A percentile compares a stretch with the other conserved stretches of the same genome.
Evolutionary conservation across 305 asterid species (phyloP).

Genomic region (Stenogyne calaminthoides): DNA sequence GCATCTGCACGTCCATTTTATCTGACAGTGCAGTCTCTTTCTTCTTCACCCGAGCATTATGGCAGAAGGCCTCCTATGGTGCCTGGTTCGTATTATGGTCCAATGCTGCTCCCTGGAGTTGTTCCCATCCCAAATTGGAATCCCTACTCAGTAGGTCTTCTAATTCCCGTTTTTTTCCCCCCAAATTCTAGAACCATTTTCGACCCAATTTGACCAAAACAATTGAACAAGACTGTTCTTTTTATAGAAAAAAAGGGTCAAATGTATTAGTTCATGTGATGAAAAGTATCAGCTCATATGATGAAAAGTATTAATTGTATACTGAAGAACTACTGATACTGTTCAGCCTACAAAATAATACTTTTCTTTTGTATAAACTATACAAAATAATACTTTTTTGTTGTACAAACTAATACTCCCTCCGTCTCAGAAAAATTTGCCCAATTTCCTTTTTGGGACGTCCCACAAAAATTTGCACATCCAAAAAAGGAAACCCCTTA

Average conservation of each 20-base stretch:
- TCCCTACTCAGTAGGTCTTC: slow-evolving; percentile 64
- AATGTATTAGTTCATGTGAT: neutral
- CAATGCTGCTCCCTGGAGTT: too few relatives aligned
- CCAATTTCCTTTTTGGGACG: too few relatives aligned
- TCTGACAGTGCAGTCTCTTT: slow-evolving; percentile 79
- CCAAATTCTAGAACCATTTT: neutral
- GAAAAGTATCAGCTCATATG: neutral
- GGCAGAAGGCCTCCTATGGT: slow-evolving; percentile 71
- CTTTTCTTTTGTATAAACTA: neutral
- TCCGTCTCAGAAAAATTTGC: too few relatives aligned
- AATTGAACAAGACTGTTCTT: neutral
- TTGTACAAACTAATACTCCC: too few relatives aligned
- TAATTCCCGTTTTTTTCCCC: neutral
- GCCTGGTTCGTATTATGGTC: slow-evolving; percentile 80
- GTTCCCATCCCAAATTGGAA: slow-evolving; percentile 82
- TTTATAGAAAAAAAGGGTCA: neutral
- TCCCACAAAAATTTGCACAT: too few relatives aligned
- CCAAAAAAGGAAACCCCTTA: too few relatives aligned
- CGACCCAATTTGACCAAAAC: neutral
- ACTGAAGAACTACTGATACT: neutral
- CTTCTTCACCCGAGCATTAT: slow-evolving; percentile 67
- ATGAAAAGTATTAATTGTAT: neutral
- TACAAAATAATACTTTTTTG: too few relatives aligned
- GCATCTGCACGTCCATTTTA: slow-evolving; percentile 94
- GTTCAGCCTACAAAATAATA: neutral